Percentiles rank a stretch among this genome's conserved stretches.
These are phyloP conservation scores for Backusella luteola DNA, from an alignment of 192 early-diverging fungal genomes.

Conservation along the genomic window DNA sequence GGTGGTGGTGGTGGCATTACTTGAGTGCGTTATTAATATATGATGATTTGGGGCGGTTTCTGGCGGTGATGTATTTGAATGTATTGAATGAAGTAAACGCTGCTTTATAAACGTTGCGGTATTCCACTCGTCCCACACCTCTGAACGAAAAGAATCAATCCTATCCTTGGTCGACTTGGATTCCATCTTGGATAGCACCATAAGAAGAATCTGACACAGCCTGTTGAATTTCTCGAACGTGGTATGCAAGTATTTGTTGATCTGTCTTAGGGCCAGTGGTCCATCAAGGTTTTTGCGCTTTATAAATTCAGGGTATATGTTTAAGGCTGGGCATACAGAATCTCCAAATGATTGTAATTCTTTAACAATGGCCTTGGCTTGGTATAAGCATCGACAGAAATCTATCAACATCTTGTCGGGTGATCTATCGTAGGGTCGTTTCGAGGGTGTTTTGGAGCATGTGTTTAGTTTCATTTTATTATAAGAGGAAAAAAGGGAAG, in stretches of 20 bases:
- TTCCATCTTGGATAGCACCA: slow-evolving; percentile 28
- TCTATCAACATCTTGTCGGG: slow-evolving; percentile 17
- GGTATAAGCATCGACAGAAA: slow-evolving; percentile 29
- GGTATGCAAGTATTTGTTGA: slow-evolving; percentile 15
- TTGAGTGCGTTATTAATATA: background rate
- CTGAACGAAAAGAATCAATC: slow-evolving; percentile 25
- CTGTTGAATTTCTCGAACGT: slow-evolving; percentile 29
- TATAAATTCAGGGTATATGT: background rate
- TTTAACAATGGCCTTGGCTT: slow-evolving; percentile 28
- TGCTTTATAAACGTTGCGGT: slow-evolving; percentile 24
- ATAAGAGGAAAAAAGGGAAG: background rate
- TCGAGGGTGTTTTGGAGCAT: background rate
- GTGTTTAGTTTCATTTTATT: background rate
- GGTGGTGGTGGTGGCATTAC: background rate
- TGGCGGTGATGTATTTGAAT: background rate
- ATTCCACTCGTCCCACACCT: slow-evolving; percentile 26
- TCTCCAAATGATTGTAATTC: slow-evolving; percentile 25
- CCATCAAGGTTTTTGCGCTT: background rate
- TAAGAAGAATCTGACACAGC: slow-evolving; percentile 24
- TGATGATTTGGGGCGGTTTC: background rate
- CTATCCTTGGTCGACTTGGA: background rate
- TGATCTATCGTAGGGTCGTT: background rate
- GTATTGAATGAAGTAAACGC: slow-evolving; percentile 9
- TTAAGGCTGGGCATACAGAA: slow-evolving; percentile 16
- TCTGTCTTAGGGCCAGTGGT: background rate